phyloP scores from a whole-genome alignment of 192 early-diverging fungal species.

The Dispira parvispora region DNA sequence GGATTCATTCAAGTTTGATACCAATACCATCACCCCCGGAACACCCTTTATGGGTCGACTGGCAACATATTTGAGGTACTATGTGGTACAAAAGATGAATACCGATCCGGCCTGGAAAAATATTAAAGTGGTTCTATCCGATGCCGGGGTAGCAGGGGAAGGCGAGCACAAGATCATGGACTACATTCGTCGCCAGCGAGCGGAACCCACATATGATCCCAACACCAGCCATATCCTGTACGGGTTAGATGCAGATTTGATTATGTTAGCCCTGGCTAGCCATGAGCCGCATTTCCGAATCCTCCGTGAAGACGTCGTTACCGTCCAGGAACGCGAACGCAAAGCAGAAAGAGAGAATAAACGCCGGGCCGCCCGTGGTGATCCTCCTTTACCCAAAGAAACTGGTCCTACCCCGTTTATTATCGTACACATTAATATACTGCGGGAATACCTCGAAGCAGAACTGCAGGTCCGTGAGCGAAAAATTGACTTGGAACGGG shows the following conservation, averaged over 20 bases:
- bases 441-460: slow-evolving; percentile 82
- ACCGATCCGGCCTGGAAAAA: slow-evolving; percentile 74
- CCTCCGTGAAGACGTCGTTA: slow-evolving; percentile 63
- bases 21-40: slow-evolving; percentile 97
- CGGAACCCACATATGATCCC: slow-evolving; percentile 64
- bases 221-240: slow-evolving; percentile 90
- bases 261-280: slow-evolving; percentile 88
- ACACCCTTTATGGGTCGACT: slow-evolving; percentile 92
- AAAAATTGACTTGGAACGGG: slow-evolving; percentile 51
- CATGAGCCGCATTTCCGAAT: slow-evolving; percentile 97
- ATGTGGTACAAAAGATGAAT: slow-evolving; percentile 71
- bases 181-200: slow-evolving; percentile 69
- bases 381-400: not conserved
- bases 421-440: slow-evolving; percentile 59
- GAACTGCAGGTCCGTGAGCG: slow-evolving; percentile 33
- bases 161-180: slow-evolving; percentile 99
- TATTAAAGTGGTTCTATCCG: slow-evolving; percentile 78
- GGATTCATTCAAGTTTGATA: slow-evolving; percentile 57
- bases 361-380: not conserved
- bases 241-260: slow-evolving; percentile 90
- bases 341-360: not conserved
- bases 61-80: slow-evolving; percentile 73
- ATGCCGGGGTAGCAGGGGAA: slow-evolving; percentile 93
- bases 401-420: slow-evolving; percentile 48
- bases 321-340: not conserved